Base-by-base conservation (phyloP, 1,139 yeast species). In the Fermentozyma sake region DNA sequence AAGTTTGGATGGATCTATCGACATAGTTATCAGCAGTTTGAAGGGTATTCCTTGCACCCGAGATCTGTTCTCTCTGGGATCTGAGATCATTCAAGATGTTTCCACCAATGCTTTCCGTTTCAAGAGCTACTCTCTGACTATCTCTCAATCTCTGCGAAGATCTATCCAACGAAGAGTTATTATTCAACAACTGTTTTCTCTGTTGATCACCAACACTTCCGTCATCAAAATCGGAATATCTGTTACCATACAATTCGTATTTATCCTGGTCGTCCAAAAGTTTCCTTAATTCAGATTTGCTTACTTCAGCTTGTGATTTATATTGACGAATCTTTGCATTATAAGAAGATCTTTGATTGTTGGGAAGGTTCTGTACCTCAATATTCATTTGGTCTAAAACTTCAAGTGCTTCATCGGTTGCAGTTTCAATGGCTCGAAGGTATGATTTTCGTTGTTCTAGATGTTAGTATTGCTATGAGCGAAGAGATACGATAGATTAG, bases 1-100 rank as follows among this genome's bases (percentile, higher is more conserved):
- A 64, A 1, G 98, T 93, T 34, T 83, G 75, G 34, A 93, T 74
- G 30, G 94, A 80, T 50, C 82, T 79, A 55, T 91, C 98, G 29
- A 93, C 95, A 47, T 89, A 87, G 1, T 83, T 77, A 50, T 93
- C 97, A 0, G 98, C 97, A 38, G 87, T 93, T 57, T 75, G 72
- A 29, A 93, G 65, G 0, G 95, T 85, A 43, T 78, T 79, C 51
- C 97, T 73, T 10, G 96, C 76, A 41, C 89, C 87, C 27, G 74
- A 60, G 29, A 93, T 76, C 48, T 94, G 97, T 48, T 93, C 98
- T 34, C 98, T 68, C 60, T 93, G 99, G 12, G 95, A 81, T 35
- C 96, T 68, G 42, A 93, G 65, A 53, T 91, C 96, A 47, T 79
- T 79, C 55, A 93, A 70, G 32, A 93, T 91, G 41, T 84, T 83